Base-by-base conservation (phyloP, 352 stramenopile genomes). In the Thalassiosira livingstoniorum region DNA sequence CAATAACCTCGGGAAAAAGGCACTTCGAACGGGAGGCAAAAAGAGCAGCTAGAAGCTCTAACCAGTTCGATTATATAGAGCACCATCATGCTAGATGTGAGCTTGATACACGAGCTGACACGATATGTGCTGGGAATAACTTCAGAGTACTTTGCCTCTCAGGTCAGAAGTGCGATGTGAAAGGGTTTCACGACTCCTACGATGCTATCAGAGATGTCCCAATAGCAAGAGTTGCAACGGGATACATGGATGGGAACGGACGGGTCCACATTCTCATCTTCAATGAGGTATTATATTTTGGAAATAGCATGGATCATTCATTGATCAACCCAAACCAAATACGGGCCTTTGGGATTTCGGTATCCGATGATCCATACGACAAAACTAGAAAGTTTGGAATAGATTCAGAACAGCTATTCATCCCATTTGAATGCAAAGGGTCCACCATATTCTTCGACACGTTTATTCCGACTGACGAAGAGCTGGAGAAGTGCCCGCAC, bases 141-240 rank as follows among this genome's bases (percentile, higher is more conserved):
- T 62, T 62, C 54, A 29, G 54, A 18, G 23, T 13, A 4, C 4
- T 62, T 4, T 4, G 3, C 2, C 7, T 37, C 54, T n/a, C 54
- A 62, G 54, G 54, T 35, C 10, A 57, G 23, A 2, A 29, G 4
- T 70, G 62, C 21, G 23, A 55, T 18, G 62, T 51, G 31, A 25
- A 55, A 32, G 62, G 62, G 25, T 87, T 78, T 45, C 10, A 63
- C 43, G 31, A 42, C 23, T 21, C 10, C 1, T 54, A 68, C 43
- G 31, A 66, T 3, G 11, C 73, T 34, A 62, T 75, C 7, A 39
- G n/a, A 25, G 55, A 81, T 42, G 34, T 81, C 11, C 64, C 62
- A 21, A 69, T 81, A 3, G 45, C 43, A 18, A 54, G 34, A 27
- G 58, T 4, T 42, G 71, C 58, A 34, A n/a, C n/a, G n/a, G n/a